Conservation (phyloP, 305 asterid genomes). For the Fraxinus velutina region DNA sequence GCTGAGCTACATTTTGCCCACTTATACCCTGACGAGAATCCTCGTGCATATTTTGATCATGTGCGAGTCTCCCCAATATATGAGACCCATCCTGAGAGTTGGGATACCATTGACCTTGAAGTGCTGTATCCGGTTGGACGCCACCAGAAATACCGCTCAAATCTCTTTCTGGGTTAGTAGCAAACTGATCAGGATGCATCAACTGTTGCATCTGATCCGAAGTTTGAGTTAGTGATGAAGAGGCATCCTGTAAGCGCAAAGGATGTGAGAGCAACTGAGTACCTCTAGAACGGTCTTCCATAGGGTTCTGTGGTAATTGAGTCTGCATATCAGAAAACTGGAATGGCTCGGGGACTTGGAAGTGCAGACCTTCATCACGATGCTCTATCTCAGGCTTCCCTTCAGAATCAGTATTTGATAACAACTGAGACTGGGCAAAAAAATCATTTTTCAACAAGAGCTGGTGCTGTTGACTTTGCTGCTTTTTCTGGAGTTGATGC, state of each 20-base stretch:
- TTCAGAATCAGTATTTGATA: constrained; percentile 51
- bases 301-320: constrained; percentile 48
- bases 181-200: constrained; percentile 52
- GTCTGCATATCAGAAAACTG: constrained; percentile 56
- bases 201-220: constrained; percentile 60
- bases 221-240: constrained; percentile 42
- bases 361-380: constrained; percentile 44
- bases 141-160: constrained; percentile 47
- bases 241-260: constrained; percentile 44
- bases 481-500: constrained; percentile 58
- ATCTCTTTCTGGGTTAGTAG: constrained; percentile 50
- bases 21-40: constrained; percentile 63
- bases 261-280: constrained; percentile 46
- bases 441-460: constrained; percentile 43
- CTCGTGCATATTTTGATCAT: constrained; percentile 47
- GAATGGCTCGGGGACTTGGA: constrained; percentile 57
- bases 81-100: constrained; percentile 55
- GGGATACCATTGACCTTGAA: constrained; percentile 50
- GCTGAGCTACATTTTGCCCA: constrained; percentile 65
- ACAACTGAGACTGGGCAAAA: constrained; percentile 49
- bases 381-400: constrained; percentile 54
- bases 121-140: constrained; percentile 43
- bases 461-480: constrained; percentile 61
- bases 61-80: constrained; percentile 41
- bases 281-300: constrained; percentile 54